A percentile compares a stretch with the other conserved stretches of the same genome.
phyloP scores from a whole-genome alignment of 306 rosid species.

The Vigna hirtella region DNA sequence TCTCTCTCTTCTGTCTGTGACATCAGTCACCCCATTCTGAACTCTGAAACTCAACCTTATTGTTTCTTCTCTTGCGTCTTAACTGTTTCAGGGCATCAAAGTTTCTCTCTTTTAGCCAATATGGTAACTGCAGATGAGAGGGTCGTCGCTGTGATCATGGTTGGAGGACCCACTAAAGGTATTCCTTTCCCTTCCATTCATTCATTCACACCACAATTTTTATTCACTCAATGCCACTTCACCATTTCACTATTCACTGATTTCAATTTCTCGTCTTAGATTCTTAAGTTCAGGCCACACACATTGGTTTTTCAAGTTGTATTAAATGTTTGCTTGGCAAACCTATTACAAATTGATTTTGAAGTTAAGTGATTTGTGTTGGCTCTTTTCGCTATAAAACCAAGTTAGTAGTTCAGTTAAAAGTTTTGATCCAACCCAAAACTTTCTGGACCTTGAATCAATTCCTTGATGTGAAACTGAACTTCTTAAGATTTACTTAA shows the following conservation, averaged over 20 bases:
- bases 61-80: neutral
- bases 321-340: neutral
- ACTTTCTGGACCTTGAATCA: neutral
- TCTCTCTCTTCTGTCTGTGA: neutral
- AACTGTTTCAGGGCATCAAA: neutral
- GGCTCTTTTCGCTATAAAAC: neutral
- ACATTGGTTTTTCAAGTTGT: neutral
- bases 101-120: conserved; percentile 4
- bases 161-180: conserved; percentile 98
- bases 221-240: conserved; percentile 17
- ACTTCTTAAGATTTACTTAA: neutral
- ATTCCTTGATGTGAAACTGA: neutral
- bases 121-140: conserved; percentile 79
- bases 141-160: conserved; percentile 96
- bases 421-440: neutral
- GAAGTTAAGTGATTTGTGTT: neutral
- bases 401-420: neutral
- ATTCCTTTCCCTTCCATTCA: neutral
- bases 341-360: neutral
- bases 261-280: neutral
- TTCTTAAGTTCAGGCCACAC: neutral
- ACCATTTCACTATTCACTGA: neutral
- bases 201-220: conserved; percentile 24
- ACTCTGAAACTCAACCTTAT: conserved; percentile 10
- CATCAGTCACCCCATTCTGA: neutral